Percentiles rank a stretch among this genome's conserved stretches.
Evolutionary conservation across 441 rosid species (phyloP).

Genomic region (Syzygium malaccense): DNA sequence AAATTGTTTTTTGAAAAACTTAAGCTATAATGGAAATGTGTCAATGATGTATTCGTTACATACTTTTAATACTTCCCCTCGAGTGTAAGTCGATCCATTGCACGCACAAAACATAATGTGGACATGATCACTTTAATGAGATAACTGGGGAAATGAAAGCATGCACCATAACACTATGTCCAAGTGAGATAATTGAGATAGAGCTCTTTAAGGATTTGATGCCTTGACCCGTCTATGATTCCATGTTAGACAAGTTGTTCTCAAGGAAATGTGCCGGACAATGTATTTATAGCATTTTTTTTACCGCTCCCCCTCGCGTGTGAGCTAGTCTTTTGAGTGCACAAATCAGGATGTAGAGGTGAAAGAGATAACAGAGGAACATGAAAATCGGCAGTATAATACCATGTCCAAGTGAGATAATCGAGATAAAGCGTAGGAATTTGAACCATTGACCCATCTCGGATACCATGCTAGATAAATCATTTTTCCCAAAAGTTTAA

Average conservation of each 20-base stretch:
- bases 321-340: not conserved
- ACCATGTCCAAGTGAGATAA: not conserved
- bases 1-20: not conserved
- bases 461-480: not conserved
- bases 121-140: not conserved
- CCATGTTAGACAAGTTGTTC: not conserved
- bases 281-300: not conserved
- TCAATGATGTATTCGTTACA: not conserved
- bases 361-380: not conserved
- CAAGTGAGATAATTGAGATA: not conserved
- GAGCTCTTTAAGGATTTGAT: not conserved
- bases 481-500: not conserved
- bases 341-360: not conserved
- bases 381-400: not conserved
- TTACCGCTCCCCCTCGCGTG: fast-evolving
- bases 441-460: not conserved
- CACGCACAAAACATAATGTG: not conserved
- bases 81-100: not conserved
- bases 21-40: not conserved
- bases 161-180: not conserved
- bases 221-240: not conserved
- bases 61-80: not conserved
- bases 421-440: not conserved
- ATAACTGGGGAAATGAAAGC: not conserved
- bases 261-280: not conserved